Evolutionary conservation across 257 asterid genomes (phyloP).

Genomic region (Lycium barbarum): DNA sequence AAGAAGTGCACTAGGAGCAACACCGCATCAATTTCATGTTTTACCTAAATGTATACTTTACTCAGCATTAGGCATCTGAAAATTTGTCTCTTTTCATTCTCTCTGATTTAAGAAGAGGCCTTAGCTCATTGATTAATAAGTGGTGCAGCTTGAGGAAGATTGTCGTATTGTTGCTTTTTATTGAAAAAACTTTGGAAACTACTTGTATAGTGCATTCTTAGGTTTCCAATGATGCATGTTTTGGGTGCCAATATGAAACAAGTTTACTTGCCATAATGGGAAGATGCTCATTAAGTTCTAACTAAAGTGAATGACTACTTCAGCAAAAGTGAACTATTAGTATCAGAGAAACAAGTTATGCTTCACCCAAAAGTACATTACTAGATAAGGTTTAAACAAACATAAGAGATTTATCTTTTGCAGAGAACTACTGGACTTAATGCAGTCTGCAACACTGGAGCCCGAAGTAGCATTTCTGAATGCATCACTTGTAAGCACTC

Average conservation of each 20-base stretch:
- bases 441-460: slow-evolving; percentile 83
- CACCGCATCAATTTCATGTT: neutral
- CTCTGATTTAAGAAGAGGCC: neutral
- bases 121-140: neutral
- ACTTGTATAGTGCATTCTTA: neutral
- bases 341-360: neutral
- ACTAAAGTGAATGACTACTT: neutral
- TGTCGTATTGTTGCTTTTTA: neutral
- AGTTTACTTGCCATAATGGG: neutral
- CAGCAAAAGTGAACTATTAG: neutral
- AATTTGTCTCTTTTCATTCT: neutral
- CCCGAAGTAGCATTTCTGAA: slow-evolving; percentile 89
- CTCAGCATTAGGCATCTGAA: neutral
- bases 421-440: slow-evolving; percentile 78
- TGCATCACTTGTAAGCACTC: slow-evolving; percentile 78
- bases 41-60: neutral
- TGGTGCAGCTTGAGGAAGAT: neutral
- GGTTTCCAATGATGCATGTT: neutral
- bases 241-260: neutral
- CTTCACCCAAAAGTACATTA: neutral
- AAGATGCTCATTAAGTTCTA: neutral
- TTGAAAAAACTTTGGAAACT: neutral
- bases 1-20: neutral
- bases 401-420: slow-evolving; percentile 27
- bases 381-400: neutral